These are phyloP conservation scores for Polyporus tsugae DNA, from an alignment of 1,284 basidiomycete species.

Conservation along the genomic window DNA sequence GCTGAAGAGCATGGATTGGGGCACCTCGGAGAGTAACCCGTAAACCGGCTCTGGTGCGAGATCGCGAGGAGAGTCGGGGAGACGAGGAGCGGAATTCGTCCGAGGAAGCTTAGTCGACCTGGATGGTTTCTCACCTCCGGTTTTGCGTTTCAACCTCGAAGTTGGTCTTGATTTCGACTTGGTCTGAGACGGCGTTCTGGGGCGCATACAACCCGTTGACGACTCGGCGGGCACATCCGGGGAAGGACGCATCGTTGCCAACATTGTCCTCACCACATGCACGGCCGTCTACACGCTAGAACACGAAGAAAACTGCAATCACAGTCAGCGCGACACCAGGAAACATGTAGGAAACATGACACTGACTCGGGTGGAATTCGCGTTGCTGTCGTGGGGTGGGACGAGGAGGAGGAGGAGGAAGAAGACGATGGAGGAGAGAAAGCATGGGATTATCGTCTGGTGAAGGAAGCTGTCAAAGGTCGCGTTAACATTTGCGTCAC, in stretches of 20 bases:
- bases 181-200: conserved; percentile 17
- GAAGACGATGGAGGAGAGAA: neutral
- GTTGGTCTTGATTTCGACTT: conserved; percentile 12
- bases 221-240: neutral
- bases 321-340: neutral
- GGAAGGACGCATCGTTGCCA: neutral
- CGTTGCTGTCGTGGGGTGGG: neutral
- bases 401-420: neutral
- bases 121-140: neutral
- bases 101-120: conserved; percentile 21
- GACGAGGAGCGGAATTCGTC: neutral
- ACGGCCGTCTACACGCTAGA: neutral
- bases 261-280: neutral
- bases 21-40: conserved; percentile 22
- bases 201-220: conserved; percentile 21
- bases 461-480: conserved; percentile 5
- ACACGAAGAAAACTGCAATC: neutral
- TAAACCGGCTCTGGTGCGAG: neutral
- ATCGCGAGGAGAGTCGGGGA: neutral
- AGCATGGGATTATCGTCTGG: neutral
- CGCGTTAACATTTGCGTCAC: conserved; percentile 6
- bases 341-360: neutral
- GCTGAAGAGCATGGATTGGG: conserved; percentile 28
- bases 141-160: conserved; percentile 22
- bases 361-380: neutral